A percentile compares a stretch with the other conserved stretches of the same genome.
These are phyloP conservation scores for Microstegium vimineum DNA, from an alignment of 176 grass and related monocot species.

Conservation along the genomic window DNA sequence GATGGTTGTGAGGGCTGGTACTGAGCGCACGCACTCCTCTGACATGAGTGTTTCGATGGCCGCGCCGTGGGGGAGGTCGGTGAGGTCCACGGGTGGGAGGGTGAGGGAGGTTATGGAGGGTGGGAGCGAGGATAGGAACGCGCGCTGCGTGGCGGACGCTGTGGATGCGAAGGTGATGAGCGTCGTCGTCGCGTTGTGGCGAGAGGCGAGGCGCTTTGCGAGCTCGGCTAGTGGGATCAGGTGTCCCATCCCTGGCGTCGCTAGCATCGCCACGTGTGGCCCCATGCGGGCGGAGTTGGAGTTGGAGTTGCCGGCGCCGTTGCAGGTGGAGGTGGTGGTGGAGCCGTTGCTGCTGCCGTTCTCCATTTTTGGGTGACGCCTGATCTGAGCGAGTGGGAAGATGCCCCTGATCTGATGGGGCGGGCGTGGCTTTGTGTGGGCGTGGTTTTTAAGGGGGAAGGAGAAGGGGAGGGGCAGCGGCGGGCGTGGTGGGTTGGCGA, in stretches of 20 bases:
- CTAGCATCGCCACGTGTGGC: constrained; percentile 45
- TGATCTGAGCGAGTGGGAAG: too few species aligned
- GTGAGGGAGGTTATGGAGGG: constrained; percentile 9
- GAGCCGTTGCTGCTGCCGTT: background rate
- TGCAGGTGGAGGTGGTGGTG: background rate
- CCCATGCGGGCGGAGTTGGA: too few species aligned
- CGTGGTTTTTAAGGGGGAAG: too few species aligned
- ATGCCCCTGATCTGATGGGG: too few species aligned
- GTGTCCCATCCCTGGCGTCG: constrained; percentile 59
- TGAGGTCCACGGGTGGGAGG: constrained; percentile 41
- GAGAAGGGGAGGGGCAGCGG: too few species aligned
- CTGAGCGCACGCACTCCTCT: background rate
- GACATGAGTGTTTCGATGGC: constrained; percentile 58
- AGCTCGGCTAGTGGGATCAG: constrained; percentile 64
- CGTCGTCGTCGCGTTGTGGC: constrained; percentile 35
- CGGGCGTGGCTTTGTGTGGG: too few species aligned
- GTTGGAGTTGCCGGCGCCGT: too few species aligned
- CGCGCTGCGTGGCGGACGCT: constrained; percentile 28
- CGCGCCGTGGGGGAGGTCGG: constrained; percentile 23
- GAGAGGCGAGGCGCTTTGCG: constrained; percentile 36
- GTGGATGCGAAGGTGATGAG: constrained; percentile 46
- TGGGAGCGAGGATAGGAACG: constrained; percentile 29
- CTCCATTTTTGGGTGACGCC: background rate
- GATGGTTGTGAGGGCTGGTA: background rate
- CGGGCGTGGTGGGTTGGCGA: too few species aligned